These are phyloP conservation scores for Syzygium jambos DNA, from an alignment of 345 rosid genomes.

Conservation along the genomic window DNA sequence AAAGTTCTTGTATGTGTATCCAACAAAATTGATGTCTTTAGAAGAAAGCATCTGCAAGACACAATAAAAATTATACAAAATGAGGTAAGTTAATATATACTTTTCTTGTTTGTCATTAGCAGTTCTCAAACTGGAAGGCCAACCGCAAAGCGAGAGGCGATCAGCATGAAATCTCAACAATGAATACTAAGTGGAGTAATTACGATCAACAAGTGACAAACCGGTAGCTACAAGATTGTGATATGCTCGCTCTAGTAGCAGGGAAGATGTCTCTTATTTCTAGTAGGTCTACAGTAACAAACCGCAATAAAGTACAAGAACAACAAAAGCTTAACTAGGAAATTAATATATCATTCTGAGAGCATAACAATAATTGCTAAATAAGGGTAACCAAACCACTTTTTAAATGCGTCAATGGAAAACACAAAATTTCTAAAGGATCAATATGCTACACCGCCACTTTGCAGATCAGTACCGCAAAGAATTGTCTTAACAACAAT, in stretches of 20 bases:
- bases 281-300: neutral
- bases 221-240: neutral
- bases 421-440: neutral
- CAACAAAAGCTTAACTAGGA: neutral
- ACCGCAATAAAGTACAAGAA: neutral
- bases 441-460: neutral
- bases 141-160: neutral
- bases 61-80: neutral
- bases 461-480: neutral
- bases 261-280: neutral
- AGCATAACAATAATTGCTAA: neutral
- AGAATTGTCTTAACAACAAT: neutral
- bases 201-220: neutral
- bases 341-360: neutral
- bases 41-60: slow-evolving; percentile 65
- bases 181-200: neutral
- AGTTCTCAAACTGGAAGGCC: neutral
- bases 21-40: slow-evolving; percentile 68
- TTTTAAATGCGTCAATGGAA: neutral
- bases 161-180: neutral
- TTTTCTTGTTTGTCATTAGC: neutral
- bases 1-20: slow-evolving; percentile 73
- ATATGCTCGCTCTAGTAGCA: neutral
- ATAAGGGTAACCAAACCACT: neutral
- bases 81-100: neutral